These are phyloP conservation scores for Fraxinus platypoda DNA, from an alignment of 305 asterid genomes.

Conservation along the genomic window DNA sequence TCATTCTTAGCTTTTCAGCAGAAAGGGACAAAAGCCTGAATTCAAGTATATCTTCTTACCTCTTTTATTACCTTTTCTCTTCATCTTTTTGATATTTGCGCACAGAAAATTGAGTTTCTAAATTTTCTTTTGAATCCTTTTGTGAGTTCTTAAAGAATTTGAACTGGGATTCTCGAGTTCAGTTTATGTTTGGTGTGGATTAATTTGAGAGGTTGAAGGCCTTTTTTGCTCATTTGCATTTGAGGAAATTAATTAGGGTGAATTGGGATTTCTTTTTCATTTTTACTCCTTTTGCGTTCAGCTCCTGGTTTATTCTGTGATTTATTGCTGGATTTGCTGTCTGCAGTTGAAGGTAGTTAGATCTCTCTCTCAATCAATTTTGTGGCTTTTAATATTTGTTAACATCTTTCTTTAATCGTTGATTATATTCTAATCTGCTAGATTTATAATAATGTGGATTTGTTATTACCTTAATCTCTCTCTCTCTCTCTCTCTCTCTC, in stretches of 20 bases:
- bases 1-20: conserved; percentile 3
- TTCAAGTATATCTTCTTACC: conserved; percentile 28
- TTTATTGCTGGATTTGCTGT: conserved; percentile 15
- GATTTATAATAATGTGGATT: neutral
- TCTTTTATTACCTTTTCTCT: neutral
- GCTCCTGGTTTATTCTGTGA: conserved; percentile 19
- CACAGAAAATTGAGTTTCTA: conserved; percentile 14
- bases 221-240: conserved; percentile 16
- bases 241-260: neutral
- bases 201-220: neutral
- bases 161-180: neutral
- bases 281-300: neutral
- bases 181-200: neutral
- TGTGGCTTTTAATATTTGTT: neutral
- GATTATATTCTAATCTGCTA: conserved; percentile 1
- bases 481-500: neutral
- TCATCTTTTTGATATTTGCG: conserved; percentile 12
- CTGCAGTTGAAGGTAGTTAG: conserved; percentile 5
- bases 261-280: conserved; percentile 9
- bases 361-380: neutral
- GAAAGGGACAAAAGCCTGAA: neutral
- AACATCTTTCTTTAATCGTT: conserved; percentile 10
- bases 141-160: neutral
- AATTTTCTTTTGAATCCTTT: conserved; percentile 5
- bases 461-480: neutral